These are phyloP conservation scores for Erigeron canadensis DNA, from an alignment of 129 eudicot species.

Conservation along the genomic window DNA sequence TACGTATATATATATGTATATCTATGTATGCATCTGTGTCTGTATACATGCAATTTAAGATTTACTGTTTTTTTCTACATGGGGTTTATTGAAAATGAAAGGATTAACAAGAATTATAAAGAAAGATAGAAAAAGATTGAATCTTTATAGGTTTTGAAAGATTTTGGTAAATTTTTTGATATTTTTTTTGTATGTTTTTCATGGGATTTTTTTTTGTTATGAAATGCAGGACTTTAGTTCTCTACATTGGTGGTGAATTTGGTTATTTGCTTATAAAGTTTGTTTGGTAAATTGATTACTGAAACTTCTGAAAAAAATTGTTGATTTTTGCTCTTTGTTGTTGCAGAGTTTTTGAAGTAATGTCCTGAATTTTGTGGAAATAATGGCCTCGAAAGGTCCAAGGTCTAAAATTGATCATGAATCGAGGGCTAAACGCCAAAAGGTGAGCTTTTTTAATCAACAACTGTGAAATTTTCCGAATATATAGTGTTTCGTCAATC, in stretches of 20 bases:
- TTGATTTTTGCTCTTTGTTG: constrained; percentile 6
- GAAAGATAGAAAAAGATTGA: constrained; percentile 16
- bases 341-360: constrained; percentile 34
- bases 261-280: constrained; percentile 12
- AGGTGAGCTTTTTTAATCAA: constrained; percentile 40
- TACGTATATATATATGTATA: neutral
- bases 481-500: neutral
- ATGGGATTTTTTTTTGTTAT: neutral
- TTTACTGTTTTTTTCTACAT: constrained; percentile 16
- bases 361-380: constrained; percentile 37
- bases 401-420: constrained; percentile 90
- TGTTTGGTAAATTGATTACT: neutral
- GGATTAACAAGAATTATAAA: neutral
- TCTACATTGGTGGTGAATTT: constrained; percentile 19
- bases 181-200: constrained; percentile 9
- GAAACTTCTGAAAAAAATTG: neutral
- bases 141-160: constrained; percentile 1
- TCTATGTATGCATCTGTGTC: neutral
- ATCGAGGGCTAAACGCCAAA: constrained; percentile 70
- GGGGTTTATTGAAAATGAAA: constrained; percentile 16
- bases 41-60: constrained; percentile 40
- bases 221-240: neutral
- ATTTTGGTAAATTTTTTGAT: constrained; percentile 5
- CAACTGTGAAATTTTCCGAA: too few species aligned
- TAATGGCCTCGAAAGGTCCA: constrained; percentile 98